Evolutionary conservation across 192 early-diverging fungal genomes (phyloP).

Genomic region (Jimgerdemannia flammicorona): DNA sequence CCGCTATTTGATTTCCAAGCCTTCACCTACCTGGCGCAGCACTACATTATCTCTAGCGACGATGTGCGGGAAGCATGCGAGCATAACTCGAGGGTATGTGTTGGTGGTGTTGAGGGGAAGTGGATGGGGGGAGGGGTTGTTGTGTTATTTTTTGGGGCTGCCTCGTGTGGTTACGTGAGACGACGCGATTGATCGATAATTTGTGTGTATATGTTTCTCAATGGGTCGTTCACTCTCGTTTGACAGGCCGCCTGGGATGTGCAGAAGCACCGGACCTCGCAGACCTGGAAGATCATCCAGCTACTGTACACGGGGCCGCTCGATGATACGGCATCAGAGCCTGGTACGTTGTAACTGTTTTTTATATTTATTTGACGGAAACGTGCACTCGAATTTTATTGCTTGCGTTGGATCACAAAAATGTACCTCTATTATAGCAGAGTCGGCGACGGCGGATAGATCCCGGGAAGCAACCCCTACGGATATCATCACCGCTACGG

Average conservation of each 20-base stretch:
- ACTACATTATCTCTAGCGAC: conserved; percentile 47
- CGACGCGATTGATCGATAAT: no score
- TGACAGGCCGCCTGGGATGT: conserved; percentile 56
- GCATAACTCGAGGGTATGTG: conserved; percentile 54
- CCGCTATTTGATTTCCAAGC: conserved; percentile 60
- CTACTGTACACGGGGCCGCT: conserved; percentile 47
- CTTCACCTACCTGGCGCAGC: conserved; percentile 65
- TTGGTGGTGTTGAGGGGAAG: background rate
- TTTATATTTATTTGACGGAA: no score
- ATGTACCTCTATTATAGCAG: background rate
- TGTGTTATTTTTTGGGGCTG: no score
- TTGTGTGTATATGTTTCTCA: no score
- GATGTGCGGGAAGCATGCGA: conserved; percentile 54
- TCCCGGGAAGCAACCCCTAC: background rate
- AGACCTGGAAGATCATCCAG: conserved; percentile 74
- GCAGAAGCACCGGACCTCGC: conserved; percentile 55
- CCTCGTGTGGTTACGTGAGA: no score
- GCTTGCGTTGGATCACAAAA: no score
- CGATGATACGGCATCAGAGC: conserved; percentile 14
- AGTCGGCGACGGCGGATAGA: background rate
- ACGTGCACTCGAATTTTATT: no score
- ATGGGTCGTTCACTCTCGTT: conserved; percentile 5
- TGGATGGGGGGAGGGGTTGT: no score
- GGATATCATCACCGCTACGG: background rate
- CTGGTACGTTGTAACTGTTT: background rate